Evolutionary conservation across 208 protist genomes (phyloP).

Genomic region (Acanthamoeba castellanii): DNA sequence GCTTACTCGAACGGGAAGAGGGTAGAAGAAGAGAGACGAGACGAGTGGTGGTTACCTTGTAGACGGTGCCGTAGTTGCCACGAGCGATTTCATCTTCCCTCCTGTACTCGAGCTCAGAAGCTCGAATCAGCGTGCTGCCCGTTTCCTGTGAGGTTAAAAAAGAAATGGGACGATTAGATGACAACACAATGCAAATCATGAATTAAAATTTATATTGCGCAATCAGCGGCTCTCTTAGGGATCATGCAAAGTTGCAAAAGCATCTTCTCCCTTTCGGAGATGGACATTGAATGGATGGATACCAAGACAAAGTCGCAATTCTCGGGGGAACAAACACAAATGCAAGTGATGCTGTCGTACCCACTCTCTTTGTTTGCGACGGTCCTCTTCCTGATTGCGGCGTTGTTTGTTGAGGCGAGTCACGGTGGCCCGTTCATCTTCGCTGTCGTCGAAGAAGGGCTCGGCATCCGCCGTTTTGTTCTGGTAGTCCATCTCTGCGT

Average conservation of each 20-base stretch:
- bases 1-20: background rate
- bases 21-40: background rate
- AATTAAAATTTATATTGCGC: background rate
- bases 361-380: background rate
- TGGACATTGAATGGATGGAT: no score
- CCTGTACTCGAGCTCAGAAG: slow-evolving; percentile 23
- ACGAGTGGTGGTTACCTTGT: background rate
- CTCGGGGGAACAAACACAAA: background rate
- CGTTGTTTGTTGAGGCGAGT: slow-evolving; percentile 22
- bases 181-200: background rate
- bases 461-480: background rate
- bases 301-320: background rate
- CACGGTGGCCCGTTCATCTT: background rate
- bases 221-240: no score
- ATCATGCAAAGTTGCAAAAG: no score
- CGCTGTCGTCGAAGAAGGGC: slow-evolving; percentile 26
- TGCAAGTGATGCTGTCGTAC: background rate
- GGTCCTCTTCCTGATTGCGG: background rate
- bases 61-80: slow-evolving; percentile 20
- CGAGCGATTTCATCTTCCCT: background rate
- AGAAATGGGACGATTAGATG: background rate
- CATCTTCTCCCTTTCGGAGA: no score
- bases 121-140: background rate
- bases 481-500: background rate
- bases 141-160: background rate